These are phyloP conservation scores for Fusarium albidum DNA, from an alignment of 2,329 filamentous ascomycete genomes.

Conservation along the genomic window DNA sequence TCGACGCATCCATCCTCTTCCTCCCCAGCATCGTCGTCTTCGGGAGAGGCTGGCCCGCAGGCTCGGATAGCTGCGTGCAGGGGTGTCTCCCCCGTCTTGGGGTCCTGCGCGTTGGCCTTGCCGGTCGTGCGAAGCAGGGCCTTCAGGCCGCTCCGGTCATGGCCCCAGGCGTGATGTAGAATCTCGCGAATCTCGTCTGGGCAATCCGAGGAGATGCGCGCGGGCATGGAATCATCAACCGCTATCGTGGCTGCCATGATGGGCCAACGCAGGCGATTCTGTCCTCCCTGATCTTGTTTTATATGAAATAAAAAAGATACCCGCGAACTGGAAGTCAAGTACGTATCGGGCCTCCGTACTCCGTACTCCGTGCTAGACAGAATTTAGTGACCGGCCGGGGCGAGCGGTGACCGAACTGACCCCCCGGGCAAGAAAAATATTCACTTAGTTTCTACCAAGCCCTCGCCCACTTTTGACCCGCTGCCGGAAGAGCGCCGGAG, in stretches of 20 bases:
- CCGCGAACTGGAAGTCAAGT: not conserved
- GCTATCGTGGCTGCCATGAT: conserved; percentile 43
- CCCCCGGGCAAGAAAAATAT: conserved; percentile 14
- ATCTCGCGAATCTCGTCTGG: conserved; percentile 60
- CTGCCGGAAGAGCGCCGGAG: conserved; percentile 5
- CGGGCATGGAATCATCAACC: conserved; percentile 59
- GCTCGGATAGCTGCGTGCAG: conserved; percentile 90
- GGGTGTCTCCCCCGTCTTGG: conserved; percentile 84
- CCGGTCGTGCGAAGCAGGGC: conserved; percentile 71
- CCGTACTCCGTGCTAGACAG: not conserved
- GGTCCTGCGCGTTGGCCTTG: conserved; percentile 80
- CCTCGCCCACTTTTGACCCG: conserved; percentile 13
- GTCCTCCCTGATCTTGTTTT: not conserved
- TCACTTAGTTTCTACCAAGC: conserved; percentile 19
- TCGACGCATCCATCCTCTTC: conserved; percentile 58
- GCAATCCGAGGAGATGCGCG: conserved; percentile 62
- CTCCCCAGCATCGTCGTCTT: conserved; percentile 40
- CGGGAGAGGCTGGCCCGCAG: conserved; percentile 58
- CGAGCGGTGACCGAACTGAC: not conserved
- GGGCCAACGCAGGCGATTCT: conserved; percentile 16
- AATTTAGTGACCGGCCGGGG: conserved; percentile 4
- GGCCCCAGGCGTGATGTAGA: conserved; percentile 63
- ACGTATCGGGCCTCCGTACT: conserved; percentile 4
- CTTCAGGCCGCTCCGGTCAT: conserved; percentile 72
- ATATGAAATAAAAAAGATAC: too few species aligned